A percentile compares a stretch with the other conserved stretches of the same genome.
These are phyloP conservation scores for Aspergillus nanangensis DNA, from an alignment of 495 filamentous ascomycete genomes.

Conservation along the genomic window DNA sequence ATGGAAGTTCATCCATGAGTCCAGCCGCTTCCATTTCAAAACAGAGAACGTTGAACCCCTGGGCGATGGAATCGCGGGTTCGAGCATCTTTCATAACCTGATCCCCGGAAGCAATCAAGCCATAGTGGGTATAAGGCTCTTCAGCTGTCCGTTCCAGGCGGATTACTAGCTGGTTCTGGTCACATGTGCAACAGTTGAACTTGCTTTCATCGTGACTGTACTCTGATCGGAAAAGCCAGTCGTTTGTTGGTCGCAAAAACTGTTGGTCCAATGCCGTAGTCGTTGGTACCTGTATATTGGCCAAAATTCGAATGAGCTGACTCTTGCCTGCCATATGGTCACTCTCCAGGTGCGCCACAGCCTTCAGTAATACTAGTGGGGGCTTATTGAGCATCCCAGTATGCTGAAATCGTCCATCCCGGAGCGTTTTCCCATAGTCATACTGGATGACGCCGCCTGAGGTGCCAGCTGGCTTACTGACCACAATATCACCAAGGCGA, in stretches of 20 bases:
- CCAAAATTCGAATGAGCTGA: not conserved
- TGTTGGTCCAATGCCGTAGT: no score
- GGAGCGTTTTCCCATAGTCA: not conserved
- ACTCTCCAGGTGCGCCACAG: not conserved
- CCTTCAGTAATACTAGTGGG: not conserved
- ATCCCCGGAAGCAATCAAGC: not conserved
- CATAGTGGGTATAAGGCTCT: not conserved
- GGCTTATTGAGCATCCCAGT: not conserved
- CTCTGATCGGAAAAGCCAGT: not conserved
- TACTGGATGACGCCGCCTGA: not conserved
- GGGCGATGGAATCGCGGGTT: not conserved
- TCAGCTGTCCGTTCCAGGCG: not conserved
- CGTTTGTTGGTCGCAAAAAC: not conserved
- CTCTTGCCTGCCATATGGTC: not conserved
- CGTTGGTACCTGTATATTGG: no score
- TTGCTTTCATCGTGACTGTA: not conserved
- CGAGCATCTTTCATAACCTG: not conserved
- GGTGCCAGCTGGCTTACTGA: not conserved
- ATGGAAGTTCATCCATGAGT: not conserved
- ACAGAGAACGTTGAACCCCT: not conserved
- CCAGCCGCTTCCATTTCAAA: not conserved
- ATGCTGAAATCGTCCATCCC: not conserved
- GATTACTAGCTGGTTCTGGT: not conserved
- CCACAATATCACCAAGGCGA: not conserved
- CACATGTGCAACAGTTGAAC: not conserved